Conservation (phyloP, 257 asterid species). For the Solanum etuberosum region DNA sequence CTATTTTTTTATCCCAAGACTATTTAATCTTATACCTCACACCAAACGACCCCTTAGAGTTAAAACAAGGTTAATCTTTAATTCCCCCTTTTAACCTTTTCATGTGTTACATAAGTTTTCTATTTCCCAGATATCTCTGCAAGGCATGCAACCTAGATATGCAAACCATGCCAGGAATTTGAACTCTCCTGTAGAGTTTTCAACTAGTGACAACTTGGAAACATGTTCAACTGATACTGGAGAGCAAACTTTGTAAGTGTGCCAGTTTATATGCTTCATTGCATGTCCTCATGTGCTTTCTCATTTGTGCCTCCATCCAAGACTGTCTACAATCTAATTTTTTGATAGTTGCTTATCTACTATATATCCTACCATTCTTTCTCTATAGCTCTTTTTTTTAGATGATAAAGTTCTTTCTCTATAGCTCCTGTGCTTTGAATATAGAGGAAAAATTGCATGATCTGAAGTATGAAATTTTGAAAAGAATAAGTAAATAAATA, state of each 20-base stretch:
- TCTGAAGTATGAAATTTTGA: neutral
- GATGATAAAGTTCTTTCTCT: neutral
- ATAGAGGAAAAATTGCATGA: neutral
- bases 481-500: neutral
- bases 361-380: neutral
- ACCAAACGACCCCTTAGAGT: neutral
- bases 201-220: conserved; percentile 27
- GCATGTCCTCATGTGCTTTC: neutral
- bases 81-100: neutral
- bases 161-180: conserved; percentile 19
- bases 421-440: neutral
- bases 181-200: conserved; percentile 23
- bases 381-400: neutral
- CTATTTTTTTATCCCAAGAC: neutral
- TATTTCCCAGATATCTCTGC: conserved; percentile 41
- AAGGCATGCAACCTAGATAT: conserved; percentile 24
- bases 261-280: neutral
- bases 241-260: conserved; percentile 38
- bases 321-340: neutral
- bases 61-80: neutral
- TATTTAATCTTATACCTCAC: neutral
- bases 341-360: neutral
- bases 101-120: conserved; percentile 1
- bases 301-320: neutral
- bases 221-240: conserved; percentile 19